Base-by-base conservation (phyloP, 805 yeast genomes). In the Schwanniomyces sp. region DNA sequence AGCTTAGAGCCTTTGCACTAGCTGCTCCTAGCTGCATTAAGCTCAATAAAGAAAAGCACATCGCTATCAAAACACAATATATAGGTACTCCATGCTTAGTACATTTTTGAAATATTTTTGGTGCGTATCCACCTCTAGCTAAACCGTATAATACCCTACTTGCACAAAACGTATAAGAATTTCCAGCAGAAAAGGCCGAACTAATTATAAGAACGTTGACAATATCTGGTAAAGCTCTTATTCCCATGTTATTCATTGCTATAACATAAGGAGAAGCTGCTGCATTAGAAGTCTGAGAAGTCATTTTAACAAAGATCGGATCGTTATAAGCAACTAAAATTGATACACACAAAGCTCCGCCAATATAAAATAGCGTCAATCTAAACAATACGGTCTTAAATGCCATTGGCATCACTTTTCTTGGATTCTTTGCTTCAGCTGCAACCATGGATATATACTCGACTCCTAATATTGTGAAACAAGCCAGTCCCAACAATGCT, bases 211-310 rank as follows among this genome's bases (percentile, higher is more conserved):
- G 24, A 1, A 84, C 91, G 63, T 88, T 88, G 59, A 88, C 71
- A 42, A 88, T 74, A 53, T 84, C 85, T 17, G 88, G 87, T 50
- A 88, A 67, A 0, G 78, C 89, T 8, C 65, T 61, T 51, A 87
- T 85, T n/a, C 69, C 69, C 38, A 55, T 63, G 12, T 57, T 54
- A 38, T 55, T 54, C 43, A 67, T 59, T 18, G 69, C 92, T 56
- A 90, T 81, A 44, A 88, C 94, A 58, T 85, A 89, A 0, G 96
- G 96, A n/a, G 91, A 82, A 11, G 88, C 81, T 29, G 67, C 66
- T n/a, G 66, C 67, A 56, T 50, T 54, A 16, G 58, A 43, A 1
- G 62, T 57, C 43, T 49, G 55, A 43, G 39, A 49, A 43, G 46
- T 43, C 43, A 51, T 52, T 48, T 52, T 52, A 45, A 52, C 49